These are phyloP conservation scores for Saccharum spontaneum DNA, from an alignment of 176 grass and related monocot species.

Conservation along the genomic window DNA sequence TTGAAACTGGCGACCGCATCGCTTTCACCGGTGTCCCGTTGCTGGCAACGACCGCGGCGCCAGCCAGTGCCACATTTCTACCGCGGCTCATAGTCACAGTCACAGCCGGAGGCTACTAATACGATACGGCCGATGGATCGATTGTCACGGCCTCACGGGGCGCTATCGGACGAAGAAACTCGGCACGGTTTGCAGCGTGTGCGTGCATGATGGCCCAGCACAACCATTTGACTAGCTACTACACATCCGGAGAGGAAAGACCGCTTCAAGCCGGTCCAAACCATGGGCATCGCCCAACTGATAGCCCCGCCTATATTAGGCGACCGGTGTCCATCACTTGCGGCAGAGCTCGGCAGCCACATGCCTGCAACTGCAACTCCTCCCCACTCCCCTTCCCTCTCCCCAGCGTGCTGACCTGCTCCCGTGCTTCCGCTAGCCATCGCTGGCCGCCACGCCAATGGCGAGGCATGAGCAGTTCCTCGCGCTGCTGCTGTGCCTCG, in stretches of 20 bases:
- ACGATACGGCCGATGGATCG: no score
- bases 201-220: neutral
- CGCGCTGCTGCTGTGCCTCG: slow-evolving; percentile 38
- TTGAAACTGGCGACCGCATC: no score
- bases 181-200: neutral
- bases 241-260: neutral
- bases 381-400: neutral
- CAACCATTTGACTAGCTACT: neutral
- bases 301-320: neutral
- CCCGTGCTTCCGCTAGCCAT: neutral
- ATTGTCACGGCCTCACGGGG: no score
- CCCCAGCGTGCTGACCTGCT: neutral
- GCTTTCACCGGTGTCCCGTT: no score
- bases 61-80: no score
- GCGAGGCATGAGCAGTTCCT: slow-evolving; percentile 36
- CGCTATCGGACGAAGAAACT: neutral
- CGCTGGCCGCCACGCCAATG: slow-evolving; percentile 33
- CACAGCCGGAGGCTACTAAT: no score
- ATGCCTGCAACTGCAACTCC: neutral
- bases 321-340: neutral
- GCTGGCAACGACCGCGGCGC: no score
- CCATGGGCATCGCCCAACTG: neutral
- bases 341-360: neutral
- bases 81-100: no score
- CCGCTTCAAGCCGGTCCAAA: no score